A percentile compares a stretch with the other conserved stretches of the same genome.
These are phyloP conservation scores for Platanus orientalis DNA, from an alignment of 164 flowering plant genomes.

Conservation along the genomic window DNA sequence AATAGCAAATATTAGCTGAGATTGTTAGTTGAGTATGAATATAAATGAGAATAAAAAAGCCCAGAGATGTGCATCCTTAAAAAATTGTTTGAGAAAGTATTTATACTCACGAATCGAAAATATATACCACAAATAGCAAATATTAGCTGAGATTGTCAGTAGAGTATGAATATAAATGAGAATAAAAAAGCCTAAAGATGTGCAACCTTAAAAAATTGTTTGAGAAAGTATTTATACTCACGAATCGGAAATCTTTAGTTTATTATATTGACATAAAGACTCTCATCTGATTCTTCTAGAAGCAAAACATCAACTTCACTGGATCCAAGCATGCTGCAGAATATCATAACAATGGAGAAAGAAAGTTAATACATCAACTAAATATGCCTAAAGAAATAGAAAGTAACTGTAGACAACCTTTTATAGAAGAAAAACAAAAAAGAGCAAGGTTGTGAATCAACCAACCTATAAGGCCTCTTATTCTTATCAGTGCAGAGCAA, in stretches of 20 bases:
- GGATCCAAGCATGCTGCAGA: constrained; percentile 74
- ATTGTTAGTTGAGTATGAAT: not conserved
- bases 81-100: constrained; percentile 51
- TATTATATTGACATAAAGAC: constrained; percentile 57
- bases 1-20: not conserved
- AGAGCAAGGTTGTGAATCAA: not conserved
- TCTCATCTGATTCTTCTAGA: constrained; percentile 62
- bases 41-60: not conserved
- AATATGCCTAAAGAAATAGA: constrained; percentile 4
- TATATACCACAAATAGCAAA: not conserved
- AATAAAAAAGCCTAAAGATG: not conserved
- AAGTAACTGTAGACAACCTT: not conserved
- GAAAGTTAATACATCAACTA: not conserved
- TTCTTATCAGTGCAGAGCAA: constrained; percentile 69
- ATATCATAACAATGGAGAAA: constrained; percentile 45
- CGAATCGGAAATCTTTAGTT: constrained; percentile 78
- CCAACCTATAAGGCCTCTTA: constrained; percentile 78
- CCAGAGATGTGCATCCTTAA: constrained; percentile 60
- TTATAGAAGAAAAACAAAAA: not conserved
- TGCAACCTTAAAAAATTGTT: constrained; percentile 70
- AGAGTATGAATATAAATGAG: not conserved
- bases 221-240: constrained; percentile 70
- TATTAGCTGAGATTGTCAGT: not conserved
- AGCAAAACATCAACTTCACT: constrained; percentile 66
- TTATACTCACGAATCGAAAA: constrained; percentile 74